phyloP scores from a whole-genome alignment of 208 protist genomes.

The Acanthamoeba healyi region DNA sequence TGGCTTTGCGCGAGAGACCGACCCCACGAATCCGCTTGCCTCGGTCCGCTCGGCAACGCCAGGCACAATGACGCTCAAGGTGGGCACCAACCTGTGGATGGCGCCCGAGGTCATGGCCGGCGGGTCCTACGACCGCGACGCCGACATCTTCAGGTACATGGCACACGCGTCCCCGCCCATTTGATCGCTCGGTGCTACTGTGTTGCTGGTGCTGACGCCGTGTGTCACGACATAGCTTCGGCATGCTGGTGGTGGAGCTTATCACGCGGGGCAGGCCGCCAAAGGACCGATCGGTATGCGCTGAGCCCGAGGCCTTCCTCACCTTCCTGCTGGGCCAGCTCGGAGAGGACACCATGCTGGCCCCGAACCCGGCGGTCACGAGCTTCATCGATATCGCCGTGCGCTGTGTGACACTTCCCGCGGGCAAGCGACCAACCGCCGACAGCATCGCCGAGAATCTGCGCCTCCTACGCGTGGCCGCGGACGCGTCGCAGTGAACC shows the following conservation, averaged over 20 bases:
- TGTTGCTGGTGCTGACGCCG: neutral
- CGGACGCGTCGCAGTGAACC: no score
- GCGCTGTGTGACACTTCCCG: neutral
- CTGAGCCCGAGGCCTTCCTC: neutral
- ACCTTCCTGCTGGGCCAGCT: neutral
- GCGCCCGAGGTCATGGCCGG: neutral
- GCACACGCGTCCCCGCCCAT: no score
- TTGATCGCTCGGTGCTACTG: neutral
- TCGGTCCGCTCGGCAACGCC: neutral
- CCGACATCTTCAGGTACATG: slow-evolving; percentile 21
- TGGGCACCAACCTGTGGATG: slow-evolving; percentile 40
- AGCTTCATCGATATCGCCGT: neutral
- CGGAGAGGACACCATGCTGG: neutral
- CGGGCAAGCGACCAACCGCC: neutral
- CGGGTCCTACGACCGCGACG: neutral
- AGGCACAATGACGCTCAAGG: neutral
- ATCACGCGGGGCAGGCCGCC: slow-evolving; percentile 1
- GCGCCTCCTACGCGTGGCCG: no score
- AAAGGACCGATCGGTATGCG: neutral
- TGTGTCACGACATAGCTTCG: neutral
- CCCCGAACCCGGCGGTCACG: neutral
- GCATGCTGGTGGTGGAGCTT: neutral
- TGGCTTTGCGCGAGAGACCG: slow-evolving; percentile 11
- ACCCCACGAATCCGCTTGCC: neutral
- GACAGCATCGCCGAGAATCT: no score